Evolutionary conservation across 305 asterid genomes (phyloP).

Genomic region (Fraxinus velutina): DNA sequence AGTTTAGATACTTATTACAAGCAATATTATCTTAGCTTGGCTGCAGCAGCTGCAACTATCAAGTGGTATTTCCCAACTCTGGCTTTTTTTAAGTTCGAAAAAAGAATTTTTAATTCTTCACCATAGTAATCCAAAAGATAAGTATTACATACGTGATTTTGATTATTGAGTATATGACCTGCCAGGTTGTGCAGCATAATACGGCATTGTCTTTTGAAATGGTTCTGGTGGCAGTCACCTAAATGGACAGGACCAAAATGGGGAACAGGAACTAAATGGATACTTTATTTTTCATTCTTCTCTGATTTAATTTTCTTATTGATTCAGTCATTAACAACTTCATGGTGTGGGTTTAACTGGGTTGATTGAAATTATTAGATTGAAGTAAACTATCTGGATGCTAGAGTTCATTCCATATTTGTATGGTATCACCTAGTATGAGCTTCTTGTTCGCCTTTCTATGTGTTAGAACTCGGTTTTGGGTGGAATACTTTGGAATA

Average conservation of each 20-base stretch:
- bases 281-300: neutral
- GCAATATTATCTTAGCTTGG: conserved; percentile 95
- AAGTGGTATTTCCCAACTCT: conserved; percentile 64
- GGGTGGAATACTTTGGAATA: conserved; percentile 13
- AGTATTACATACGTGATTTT: conserved; percentile 2
- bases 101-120: conserved; percentile 11
- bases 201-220: neutral
- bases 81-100: conserved; percentile 17
- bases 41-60: conserved; percentile 91
- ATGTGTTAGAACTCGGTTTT: neutral
- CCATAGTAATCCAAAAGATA: conserved; percentile 2
- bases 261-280: conserved; percentile 8
- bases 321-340: conserved; percentile 13
- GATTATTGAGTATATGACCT: conserved; percentile 7
- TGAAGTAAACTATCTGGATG: conserved; percentile 10
- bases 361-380: conserved; percentile 9
- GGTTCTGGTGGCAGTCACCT: neutral
- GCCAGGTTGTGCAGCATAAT: conserved; percentile 13
- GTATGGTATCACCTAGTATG: conserved; percentile 8
- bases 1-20: conserved; percentile 83
- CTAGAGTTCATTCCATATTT: conserved; percentile 6
- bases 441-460: conserved; percentile 20
- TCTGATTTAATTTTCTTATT: conserved; percentile 9
- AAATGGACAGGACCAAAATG: neutral
- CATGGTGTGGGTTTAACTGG: conserved; percentile 3